phyloP scores from a whole-genome alignment of 2,329 filamentous ascomycete genomes.

The Sporothrix brunneoviolacea region DNA sequence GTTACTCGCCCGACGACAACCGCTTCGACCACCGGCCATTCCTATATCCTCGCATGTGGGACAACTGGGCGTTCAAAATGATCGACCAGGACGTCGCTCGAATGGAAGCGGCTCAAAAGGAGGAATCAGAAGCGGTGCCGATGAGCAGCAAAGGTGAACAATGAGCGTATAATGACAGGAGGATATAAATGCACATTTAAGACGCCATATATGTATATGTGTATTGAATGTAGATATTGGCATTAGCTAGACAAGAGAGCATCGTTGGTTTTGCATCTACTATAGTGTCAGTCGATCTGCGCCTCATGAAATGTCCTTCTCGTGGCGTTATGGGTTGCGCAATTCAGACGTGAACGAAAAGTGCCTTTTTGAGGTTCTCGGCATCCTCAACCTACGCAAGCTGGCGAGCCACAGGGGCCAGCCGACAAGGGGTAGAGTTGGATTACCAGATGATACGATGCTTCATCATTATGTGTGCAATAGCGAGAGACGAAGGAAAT shows the following conservation, averaged over 20 bases:
- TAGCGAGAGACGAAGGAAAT: neutral
- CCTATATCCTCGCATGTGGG: slow-evolving; percentile 30
- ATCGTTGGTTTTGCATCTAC: neutral
- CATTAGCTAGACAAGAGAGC: neutral
- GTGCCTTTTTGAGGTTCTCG: slow-evolving; percentile 14
- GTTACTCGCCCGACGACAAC: slow-evolving; percentile 37
- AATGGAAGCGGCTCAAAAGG: slow-evolving; percentile 21
- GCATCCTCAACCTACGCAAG: slow-evolving; percentile 19
- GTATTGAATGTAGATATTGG: too few species aligned
- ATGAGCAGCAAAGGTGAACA: neutral
- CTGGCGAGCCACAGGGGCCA: neutral
- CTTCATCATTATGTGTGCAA: slow-evolving; percentile 9
- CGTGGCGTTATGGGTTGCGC: neutral
- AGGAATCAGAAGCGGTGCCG: neutral
- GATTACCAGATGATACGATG: slow-evolving; percentile 20
- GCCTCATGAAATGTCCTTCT: neutral
- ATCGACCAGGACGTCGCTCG: slow-evolving; percentile 27
- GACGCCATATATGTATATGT: too few species aligned
- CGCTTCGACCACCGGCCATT: slow-evolving; percentile 35
- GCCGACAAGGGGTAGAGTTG: slow-evolving; percentile 17
- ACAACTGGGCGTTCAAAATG: slow-evolving; percentile 26
- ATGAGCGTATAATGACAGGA: neutral
- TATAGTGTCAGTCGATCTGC: neutral
- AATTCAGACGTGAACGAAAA: slow-evolving; percentile 12
- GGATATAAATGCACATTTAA: too few species aligned